Evolutionary conservation across 2,329 filamentous ascomycete genomes (phyloP).

Genomic region (Moelleriella libera): DNA sequence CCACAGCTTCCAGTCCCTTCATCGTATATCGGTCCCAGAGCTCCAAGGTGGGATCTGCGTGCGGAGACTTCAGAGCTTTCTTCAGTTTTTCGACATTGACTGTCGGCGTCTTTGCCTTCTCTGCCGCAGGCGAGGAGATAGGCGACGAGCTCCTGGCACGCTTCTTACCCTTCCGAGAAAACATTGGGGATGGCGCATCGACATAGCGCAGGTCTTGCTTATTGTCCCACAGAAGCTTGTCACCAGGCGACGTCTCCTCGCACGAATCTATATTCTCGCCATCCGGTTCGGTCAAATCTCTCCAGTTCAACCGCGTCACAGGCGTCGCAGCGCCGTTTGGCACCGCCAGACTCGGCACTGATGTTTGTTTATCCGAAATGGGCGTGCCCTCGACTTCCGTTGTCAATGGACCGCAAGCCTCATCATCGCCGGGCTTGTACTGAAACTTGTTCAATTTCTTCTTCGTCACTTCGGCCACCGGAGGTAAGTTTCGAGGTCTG

Average conservation of each 20-base stretch:
- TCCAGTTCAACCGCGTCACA: constrained; percentile 38
- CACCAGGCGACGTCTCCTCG: constrained; percentile 39
- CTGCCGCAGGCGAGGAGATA: constrained; percentile 46
- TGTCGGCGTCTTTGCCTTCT: constrained; percentile 27
- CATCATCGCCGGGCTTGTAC: constrained; percentile 15
- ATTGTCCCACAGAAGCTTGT: constrained; percentile 47
- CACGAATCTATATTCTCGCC: constrained; percentile 27
- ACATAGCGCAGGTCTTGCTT: constrained; percentile 25
- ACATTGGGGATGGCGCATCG: constrained; percentile 31
- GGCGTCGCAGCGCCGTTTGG: constrained; percentile 23
- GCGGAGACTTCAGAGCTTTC: constrained; percentile 47
- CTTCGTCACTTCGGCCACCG: constrained; percentile 44
- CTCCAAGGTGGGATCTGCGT: constrained; percentile 59
- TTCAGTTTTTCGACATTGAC: constrained; percentile 46
- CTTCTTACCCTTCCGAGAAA: constrained; percentile 42
- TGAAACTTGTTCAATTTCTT: constrained; percentile 46
- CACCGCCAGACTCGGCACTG: not conserved
- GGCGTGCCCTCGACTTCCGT: constrained; percentile 1
- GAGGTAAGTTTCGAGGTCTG: constrained; percentile 24
- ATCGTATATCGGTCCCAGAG: constrained; percentile 65
- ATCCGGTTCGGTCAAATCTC: constrained; percentile 38
- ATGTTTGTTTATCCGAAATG: constrained; percentile 8
- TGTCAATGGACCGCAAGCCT: constrained; percentile 6
- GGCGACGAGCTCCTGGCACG: constrained; percentile 64
- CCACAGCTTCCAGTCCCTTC: constrained; percentile 24